Evolutionary conservation across 305 asterid genomes (phyloP), one percentile per base, ranked within the genome.

Genomic region (Caryopteris hybrid): DNA sequence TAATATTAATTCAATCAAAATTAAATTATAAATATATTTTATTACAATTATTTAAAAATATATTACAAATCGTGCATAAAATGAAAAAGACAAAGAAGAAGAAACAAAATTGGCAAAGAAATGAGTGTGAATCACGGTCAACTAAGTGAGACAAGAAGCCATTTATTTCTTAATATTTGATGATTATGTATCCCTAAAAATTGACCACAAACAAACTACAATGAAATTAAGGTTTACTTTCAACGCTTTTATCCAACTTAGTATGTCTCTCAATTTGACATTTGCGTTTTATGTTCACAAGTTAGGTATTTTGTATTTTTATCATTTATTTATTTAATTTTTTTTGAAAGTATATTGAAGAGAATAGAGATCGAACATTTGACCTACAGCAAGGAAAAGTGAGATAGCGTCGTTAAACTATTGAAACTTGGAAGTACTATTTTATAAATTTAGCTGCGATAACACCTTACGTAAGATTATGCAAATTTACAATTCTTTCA

Each of bases 201-300:
- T 71, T n/a, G 64, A 71, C 70, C 50, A 25, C 41, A 29, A 71
- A 61, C 64, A 52, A 61, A 29, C 29, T 41, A 4, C 27, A 16
- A 11, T 11, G 3, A 41, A n/a, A n/a, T n/a, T n/a, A n/a, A n/a
- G n/a, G n/a, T 20, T 8, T 38, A 48, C 9, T 58, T 60, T 60
- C 42, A 29, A 46, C 47, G 46, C 56, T 64, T 47, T 64, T 22
- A 18, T 1, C 47, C 29, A 64, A 64, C 33, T 64, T 47, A 31
- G 41, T 8, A 27, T 58, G 21, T 8, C 1, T 33, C 13, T 47
- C 41, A 13, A 1, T 57, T 46, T 62, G 31, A 25, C 47, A 46
- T 6, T 11, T 16, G 5, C 17, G 0, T 41, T 12, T 66, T 12
- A n/a, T 3, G 11, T 20, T 20, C 41, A 57, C 53, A 14, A 21